Base-by-base conservation (phyloP, 371 early-diverging fungal genomes). In the Mortierella sp. region DNA sequence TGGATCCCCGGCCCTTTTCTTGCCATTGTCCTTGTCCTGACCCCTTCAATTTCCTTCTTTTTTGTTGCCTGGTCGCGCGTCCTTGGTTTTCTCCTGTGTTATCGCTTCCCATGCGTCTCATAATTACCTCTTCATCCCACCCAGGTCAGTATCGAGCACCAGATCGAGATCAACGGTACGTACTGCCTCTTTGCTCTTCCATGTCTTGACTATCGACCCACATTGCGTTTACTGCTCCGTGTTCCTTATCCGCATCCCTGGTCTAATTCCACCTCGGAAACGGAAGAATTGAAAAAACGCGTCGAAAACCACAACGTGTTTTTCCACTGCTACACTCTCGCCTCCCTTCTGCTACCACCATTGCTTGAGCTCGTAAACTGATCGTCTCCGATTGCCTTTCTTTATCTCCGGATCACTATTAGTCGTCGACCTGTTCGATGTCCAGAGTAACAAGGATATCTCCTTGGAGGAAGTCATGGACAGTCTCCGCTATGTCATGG, bases 401-500 rank as follows among this genome's bases (percentile, higher is more conserved):
- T 19, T n/a, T 8, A 31, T 51, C 61, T 16, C 24, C 28, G 34
- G 26, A 51, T 3, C 13, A 51, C 43, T n/a, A n/a, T 50, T 77
- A 92, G 92, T 92, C 54, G 89, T 92, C 57, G 94, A 94, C 75
- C 87, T 94, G 19, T 92, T 93, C 76, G 93, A 91, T 82, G 93
- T 94, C n/a, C 88, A 91, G 74, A 91, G 94, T 51, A 94, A 93
- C 88, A 88, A 88, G 44, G 94, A 95, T 69, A 92, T 97, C 64
- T 93, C 96, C 5, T 92, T 97, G 11, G 90, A 91, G 67, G 98
- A 98, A 84, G 94, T 98, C 51, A 91, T 98, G 67, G 95, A 94
- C 54, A 95, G 98, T 21, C 91, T 98, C 75, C 95, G 95, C 64
- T 98, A 98, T 89, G 97, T 98, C 28, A 96, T 98, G 95, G 97